Evolutionary conservation across 2,329 filamentous ascomycete genomes (phyloP).

Genomic region (Orbilia blumenaviensis): DNA sequence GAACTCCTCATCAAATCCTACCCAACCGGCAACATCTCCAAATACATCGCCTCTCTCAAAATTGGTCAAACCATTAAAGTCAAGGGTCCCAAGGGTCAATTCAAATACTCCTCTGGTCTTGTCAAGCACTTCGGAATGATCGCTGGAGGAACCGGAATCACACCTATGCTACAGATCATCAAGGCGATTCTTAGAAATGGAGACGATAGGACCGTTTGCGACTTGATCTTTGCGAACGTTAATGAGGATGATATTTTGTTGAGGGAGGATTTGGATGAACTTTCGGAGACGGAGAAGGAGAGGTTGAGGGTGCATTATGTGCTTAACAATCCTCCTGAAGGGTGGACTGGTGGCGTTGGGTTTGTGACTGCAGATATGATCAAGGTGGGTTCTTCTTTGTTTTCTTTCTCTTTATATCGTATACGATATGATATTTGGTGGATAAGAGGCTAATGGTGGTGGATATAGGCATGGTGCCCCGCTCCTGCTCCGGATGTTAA

Average conservation of each 20-base stretch:
- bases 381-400: conserved; percentile 68
- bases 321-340: conserved; percentile 91
- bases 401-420: conserved; percentile 47
- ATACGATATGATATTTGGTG: too few relatives aligned
- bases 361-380: conserved; percentile 98
- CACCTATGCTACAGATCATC: conserved; percentile 96
- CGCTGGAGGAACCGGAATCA: conserved; percentile 95
- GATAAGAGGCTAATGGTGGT: not conserved
- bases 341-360: conserved; percentile 90
- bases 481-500: conserved; percentile 85
- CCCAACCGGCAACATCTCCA: conserved; percentile 95
- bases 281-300: conserved; percentile 77
- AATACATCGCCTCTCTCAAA: conserved; percentile 82
- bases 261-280: conserved; percentile 85
- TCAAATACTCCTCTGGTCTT: conserved; percentile 98
- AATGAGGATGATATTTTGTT: conserved; percentile 91
- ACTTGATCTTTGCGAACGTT: conserved; percentile 97
- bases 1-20: conserved; percentile 98
- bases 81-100: conserved; percentile 93
- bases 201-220: conserved; percentile 86
- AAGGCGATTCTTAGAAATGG: conserved; percentile 85
- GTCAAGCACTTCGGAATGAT: conserved; percentile 97
- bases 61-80: conserved; percentile 90
- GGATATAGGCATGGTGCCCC: conserved; percentile 77
- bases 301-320: conserved; percentile 89